phyloP scores from a whole-genome alignment of 73 alveolate genomes.

The Paramecium bursaria region DNA sequence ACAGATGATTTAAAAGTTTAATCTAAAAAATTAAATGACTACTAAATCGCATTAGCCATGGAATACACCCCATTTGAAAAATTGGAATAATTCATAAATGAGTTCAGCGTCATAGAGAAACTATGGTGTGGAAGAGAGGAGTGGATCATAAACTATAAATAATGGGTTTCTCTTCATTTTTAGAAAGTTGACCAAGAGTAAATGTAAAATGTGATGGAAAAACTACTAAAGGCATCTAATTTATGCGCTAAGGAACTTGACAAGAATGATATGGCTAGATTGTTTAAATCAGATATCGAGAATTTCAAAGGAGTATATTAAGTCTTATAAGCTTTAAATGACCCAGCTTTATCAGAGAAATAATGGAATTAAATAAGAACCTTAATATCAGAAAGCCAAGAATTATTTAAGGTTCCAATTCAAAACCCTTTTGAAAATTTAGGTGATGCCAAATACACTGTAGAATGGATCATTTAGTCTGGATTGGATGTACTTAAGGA shows the following conservation, averaged over 20 bases:
- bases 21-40: slow-evolving; percentile 67
- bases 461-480: slow-evolving; percentile 54
- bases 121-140: slow-evolving; percentile 88
- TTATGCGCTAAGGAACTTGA: slow-evolving; percentile 76
- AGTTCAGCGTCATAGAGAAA: slow-evolving; percentile 77
- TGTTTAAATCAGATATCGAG: slow-evolving; percentile 76
- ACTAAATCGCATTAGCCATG: slow-evolving; percentile 62
- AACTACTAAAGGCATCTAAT: slow-evolving; percentile 72
- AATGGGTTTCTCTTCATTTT: slow-evolving; percentile 77
- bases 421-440: slow-evolving; percentile 33
- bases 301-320: slow-evolving; percentile 82
- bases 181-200: slow-evolving; percentile 81
- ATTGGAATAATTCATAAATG: slow-evolving; percentile 71
- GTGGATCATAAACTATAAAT: slow-evolving; percentile 73
- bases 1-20: slow-evolving; percentile 49
- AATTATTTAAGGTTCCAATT: slow-evolving; percentile 26
- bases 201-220: slow-evolving; percentile 76
- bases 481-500: slow-evolving; percentile 68
- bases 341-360: slow-evolving; percentile 69
- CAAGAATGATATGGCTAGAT: slow-evolving; percentile 79
- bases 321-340: slow-evolving; percentile 73
- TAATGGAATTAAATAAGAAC: slow-evolving; percentile 67
- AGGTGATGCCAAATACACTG: slow-evolving; percentile 67
- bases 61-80: slow-evolving; percentile 82
- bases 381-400: slow-evolving; percentile 37